Evolutionary conservation across 108 stramenopile species (phyloP).

Genomic region (Chaetoceros muelleri): DNA sequence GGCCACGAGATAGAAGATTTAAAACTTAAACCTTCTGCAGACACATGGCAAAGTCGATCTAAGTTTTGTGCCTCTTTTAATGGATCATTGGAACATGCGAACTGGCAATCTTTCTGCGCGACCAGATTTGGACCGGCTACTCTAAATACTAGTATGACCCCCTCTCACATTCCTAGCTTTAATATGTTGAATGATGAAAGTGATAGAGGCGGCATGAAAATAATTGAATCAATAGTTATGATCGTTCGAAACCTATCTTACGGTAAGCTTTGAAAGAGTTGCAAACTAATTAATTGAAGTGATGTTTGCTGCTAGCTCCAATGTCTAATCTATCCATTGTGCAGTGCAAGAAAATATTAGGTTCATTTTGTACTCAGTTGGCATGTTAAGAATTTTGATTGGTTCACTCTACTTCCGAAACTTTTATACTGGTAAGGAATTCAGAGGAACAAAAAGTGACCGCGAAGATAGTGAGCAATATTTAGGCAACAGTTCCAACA

Average conservation of each 20-base stretch:
- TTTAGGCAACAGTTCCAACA: constrained; percentile 23
- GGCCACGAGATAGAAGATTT: too few species aligned
- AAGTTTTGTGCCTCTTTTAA: background rate
- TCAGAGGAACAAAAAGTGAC: background rate
- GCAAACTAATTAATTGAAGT: constrained; percentile 17
- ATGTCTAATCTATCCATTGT: constrained; percentile 14
- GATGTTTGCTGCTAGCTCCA: constrained; percentile 21
- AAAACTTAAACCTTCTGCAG: background rate
- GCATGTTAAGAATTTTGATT: constrained; percentile 36
- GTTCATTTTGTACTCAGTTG: constrained; percentile 44
- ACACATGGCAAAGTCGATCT: background rate
- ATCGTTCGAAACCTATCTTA: constrained; percentile 57
- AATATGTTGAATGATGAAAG: background rate
- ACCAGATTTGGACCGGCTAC: background rate
- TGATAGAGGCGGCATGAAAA: constrained; percentile 23
- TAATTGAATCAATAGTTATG: constrained; percentile 33
- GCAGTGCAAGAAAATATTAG: constrained; percentile 55
- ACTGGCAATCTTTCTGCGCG: background rate
- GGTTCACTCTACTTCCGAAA: constrained; percentile 62
- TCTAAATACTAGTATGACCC: background rate
- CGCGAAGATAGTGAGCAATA: background rate
- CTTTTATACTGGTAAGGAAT: constrained; percentile 3
- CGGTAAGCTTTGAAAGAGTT: constrained; percentile 20
- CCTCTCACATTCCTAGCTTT: background rate
- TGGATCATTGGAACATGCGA: background rate